A percentile compares a stretch with the other conserved stretches of the same genome.
phyloP scores from a whole-genome alignment of 1,284 basidiomycete species.

The Farysia itapuensis region DNA sequence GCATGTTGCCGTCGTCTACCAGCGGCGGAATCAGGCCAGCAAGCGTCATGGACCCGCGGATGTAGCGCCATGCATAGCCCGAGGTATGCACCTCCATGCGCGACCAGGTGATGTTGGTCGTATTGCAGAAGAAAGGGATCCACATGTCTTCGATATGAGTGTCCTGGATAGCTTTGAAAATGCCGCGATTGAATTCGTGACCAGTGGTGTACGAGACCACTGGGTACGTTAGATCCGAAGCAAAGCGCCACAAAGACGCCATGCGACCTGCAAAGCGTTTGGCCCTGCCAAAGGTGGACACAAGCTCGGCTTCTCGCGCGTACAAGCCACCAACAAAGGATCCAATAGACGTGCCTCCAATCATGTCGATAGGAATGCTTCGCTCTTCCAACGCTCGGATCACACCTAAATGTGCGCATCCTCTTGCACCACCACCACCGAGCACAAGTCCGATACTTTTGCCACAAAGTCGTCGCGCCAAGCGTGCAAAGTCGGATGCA shows the following conservation, averaged over 20 bases:
- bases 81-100: constrained; percentile 96
- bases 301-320: constrained; percentile 86
- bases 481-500: constrained; percentile 85
- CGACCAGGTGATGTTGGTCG: constrained; percentile 96
- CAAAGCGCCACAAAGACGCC: constrained; percentile 89
- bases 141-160: constrained; percentile 90
- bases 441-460: constrained; percentile 91
- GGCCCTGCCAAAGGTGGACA: constrained; percentile 81
- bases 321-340: constrained; percentile 90
- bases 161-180: constrained; percentile 38
- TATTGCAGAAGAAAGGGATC: constrained; percentile 97
- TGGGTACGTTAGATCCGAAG: constrained; percentile 95
- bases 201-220: constrained; percentile 97
- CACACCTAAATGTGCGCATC: constrained; percentile 87
- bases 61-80: constrained; percentile 70
- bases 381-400: constrained; percentile 88
- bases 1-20: constrained; percentile 83
- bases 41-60: constrained; percentile 95
- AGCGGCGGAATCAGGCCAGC: constrained; percentile 92
- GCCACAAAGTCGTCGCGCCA: constrained; percentile 88
- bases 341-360: constrained; percentile 82
- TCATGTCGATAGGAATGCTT: constrained; percentile 87
- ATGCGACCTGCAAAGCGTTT: constrained; percentile 88
- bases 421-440: constrained; percentile 92
- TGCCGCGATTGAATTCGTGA: constrained; percentile 57